Percentiles rank a stretch among this genome's conserved stretches.
Conservation (phyloP, 1,284 basidiomycete species). For the Tylopilus orsonianus region DNA sequence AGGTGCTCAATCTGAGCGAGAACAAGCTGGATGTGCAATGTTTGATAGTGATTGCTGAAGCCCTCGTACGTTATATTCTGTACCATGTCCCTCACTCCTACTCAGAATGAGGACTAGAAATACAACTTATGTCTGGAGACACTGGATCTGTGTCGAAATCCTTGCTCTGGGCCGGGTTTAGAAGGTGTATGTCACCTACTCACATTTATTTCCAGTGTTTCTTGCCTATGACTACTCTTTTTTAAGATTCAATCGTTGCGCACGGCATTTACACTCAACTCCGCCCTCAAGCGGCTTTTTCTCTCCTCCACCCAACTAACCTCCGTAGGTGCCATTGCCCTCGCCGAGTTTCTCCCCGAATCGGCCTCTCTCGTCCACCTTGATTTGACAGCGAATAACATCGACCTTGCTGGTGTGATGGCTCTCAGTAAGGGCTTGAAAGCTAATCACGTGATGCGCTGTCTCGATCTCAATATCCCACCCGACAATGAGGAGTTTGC, state of each 20-base stretch:
- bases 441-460: conserved; percentile 82
- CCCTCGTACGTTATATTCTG: conserved; percentile 58
- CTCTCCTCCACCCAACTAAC: conserved; percentile 82
- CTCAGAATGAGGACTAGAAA: conserved; percentile 49
- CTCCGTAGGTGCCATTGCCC: conserved; percentile 87
- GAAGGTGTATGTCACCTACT: conserved; percentile 69
- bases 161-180: conserved; percentile 83
- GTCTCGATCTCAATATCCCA: conserved; percentile 91
- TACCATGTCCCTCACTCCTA: background rate
- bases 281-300: conserved; percentile 89
- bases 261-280: conserved; percentile 91
- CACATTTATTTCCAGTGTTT: background rate
- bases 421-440: conserved; percentile 86
- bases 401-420: conserved; percentile 91
- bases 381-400: conserved; percentile 77
- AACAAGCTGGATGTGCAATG: conserved; percentile 89
- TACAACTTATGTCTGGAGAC: conserved; percentile 95
- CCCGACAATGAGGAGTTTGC: conserved; percentile 88
- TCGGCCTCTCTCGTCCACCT: conserved; percentile 85
- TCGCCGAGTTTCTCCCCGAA: conserved; percentile 96
- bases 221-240: background rate
- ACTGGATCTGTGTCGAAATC: conserved; percentile 90
- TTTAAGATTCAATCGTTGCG: conserved; percentile 83
- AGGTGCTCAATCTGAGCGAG: conserved; percentile 91
- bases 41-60: conserved; percentile 83